Percentiles rank a stretch among this genome's conserved stretches.
Evolutionary conservation across 129 eudicot species (phyloP).

Genomic region (Flaveria trinervia): DNA sequence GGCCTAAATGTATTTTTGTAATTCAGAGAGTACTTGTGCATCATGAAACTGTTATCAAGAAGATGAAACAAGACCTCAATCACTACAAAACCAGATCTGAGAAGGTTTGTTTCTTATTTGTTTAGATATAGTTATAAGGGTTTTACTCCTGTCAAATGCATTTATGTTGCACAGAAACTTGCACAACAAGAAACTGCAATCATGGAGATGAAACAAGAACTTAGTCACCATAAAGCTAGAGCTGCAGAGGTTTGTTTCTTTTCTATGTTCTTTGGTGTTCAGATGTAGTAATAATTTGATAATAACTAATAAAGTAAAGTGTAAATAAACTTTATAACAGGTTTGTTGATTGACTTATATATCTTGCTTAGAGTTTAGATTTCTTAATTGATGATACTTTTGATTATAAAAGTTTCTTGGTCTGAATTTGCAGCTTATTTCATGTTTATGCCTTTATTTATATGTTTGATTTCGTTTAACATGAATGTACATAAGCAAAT

Average conservation of each 20-base stretch:
- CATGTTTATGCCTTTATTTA: too few species aligned
- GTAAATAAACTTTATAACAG: too few species aligned
- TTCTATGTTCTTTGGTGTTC: not conserved
- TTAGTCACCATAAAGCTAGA: not conserved
- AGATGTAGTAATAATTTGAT: not conserved
- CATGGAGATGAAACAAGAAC: constrained; percentile 11
- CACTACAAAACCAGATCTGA: not conserved
- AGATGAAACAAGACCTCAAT: not conserved
- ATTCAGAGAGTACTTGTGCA: not conserved
- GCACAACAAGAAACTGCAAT: constrained; percentile 6
- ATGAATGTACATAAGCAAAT: too few species aligned
- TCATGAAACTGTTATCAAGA: not conserved
- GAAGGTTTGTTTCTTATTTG: not conserved
- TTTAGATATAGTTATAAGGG: too few species aligned
- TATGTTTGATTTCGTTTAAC: too few species aligned
- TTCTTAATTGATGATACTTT: too few species aligned
- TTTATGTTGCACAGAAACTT: not conserved
- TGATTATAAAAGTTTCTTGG: too few species aligned
- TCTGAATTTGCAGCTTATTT: too few species aligned
- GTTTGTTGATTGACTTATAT: too few species aligned
- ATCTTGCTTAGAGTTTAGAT: too few species aligned
- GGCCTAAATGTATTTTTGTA: not conserved
- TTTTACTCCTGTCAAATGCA: too few species aligned
- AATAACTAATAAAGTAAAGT: too few species aligned
- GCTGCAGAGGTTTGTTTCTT: constrained; percentile 3